A percentile compares a stretch with the other conserved stretches of the same genome.
These are phyloP conservation scores for Kockiozyma suomiensis DNA, from an alignment of 805 yeast genomes.

Conservation along the genomic window DNA sequence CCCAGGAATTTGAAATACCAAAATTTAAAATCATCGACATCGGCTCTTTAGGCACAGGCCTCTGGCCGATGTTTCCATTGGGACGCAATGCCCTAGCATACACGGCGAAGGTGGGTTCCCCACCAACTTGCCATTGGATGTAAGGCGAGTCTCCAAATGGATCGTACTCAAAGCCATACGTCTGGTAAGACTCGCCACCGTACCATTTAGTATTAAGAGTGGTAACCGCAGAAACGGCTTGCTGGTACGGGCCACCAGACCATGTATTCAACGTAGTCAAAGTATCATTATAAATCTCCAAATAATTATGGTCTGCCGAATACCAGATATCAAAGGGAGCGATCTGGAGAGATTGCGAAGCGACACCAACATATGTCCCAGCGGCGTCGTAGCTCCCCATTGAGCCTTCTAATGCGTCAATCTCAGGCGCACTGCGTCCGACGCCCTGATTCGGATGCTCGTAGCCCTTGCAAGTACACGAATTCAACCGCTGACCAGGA, in stretches of 20 bases:
- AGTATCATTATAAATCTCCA: conserved; percentile 69
- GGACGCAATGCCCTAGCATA: conserved; percentile 79
- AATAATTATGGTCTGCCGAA: conserved; percentile 79
- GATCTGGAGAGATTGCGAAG: conserved; percentile 88
- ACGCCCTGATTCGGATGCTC: conserved; percentile 85
- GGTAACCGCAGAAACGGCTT: conserved; percentile 83
- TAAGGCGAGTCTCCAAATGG: conserved; percentile 70
- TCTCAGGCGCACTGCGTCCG: conserved; percentile 96
- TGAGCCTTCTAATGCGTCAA: conserved; percentile 88
- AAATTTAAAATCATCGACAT: conserved; percentile 86
- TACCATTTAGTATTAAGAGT: conserved; percentile 84
- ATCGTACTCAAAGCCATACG: conserved; percentile 74
- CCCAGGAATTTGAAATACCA: conserved; percentile 92
- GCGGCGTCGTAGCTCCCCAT: conserved; percentile 47
- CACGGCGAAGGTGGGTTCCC: conserved; percentile 71
- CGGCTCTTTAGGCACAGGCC: conserved; percentile 85
- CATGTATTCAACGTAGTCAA: conserved; percentile 82
- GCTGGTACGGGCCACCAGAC: conserved; percentile 92
- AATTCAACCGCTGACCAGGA: conserved; percentile 77
- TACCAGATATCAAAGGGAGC: conserved; percentile 97
- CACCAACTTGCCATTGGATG: conserved; percentile 84
- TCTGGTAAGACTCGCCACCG: conserved; percentile 65
- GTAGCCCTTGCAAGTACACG: conserved; percentile 79
- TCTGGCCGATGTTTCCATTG: conserved; percentile 85
- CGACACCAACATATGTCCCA: conserved; percentile 51